These are phyloP conservation scores for Solanum lignicaule DNA, from an alignment of 257 asterid genomes.

Conservation along the genomic window DNA sequence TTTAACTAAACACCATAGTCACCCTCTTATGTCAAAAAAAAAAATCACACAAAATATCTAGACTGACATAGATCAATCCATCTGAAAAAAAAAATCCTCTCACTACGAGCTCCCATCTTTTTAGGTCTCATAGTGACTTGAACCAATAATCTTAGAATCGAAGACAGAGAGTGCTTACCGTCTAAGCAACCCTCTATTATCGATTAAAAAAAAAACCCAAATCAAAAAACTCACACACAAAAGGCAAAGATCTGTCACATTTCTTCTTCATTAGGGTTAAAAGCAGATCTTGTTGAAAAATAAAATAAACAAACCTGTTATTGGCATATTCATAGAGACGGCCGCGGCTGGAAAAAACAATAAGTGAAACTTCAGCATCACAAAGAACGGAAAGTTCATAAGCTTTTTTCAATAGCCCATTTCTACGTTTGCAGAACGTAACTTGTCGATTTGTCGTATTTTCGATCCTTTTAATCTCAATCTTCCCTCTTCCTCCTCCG, in stretches of 20 bases:
- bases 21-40: background rate
- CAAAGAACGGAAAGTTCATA: constrained; percentile 79
- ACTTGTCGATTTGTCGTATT: constrained; percentile 86
- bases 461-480: constrained; percentile 81
- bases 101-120: background rate
- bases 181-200: background rate
- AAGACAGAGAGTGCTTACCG: background rate
- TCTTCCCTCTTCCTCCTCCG: constrained; percentile 49
- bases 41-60: constrained; percentile 4
- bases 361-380: constrained; percentile 87
- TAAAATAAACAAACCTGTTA: constrained; percentile 38
- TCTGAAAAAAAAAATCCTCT: background rate
- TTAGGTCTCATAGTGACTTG: background rate
- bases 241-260: background rate
- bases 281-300: background rate
- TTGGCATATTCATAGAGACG: constrained; percentile 80
- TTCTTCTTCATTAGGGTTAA: background rate
- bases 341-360: constrained; percentile 83
- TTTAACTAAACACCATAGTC: constrained; percentile 7
- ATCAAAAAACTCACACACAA: background rate
- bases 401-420: constrained; percentile 81
- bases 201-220: background rate
- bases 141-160: background rate
- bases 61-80: background rate
- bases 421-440: constrained; percentile 80